A percentile compares a stretch with the other conserved stretches of the same genome.
Evolutionary conservation across 164 flowering plant genomes (phyloP).

Genomic region (Platanus orientalis): DNA sequence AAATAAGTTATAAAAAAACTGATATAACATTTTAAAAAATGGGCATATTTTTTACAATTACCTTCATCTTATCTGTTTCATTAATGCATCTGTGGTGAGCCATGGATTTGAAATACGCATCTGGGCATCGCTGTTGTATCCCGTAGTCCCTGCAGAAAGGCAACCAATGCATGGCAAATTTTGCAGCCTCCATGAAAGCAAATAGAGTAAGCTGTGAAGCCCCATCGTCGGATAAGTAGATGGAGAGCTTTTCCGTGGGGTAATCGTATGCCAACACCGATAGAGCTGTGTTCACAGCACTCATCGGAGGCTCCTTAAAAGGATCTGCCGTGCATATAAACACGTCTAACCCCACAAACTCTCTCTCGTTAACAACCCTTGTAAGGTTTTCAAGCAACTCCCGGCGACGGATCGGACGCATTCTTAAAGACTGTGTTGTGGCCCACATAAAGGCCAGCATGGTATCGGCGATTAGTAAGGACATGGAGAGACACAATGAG

Average conservation of each 20-base stretch:
- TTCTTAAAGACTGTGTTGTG: conserved; percentile 32
- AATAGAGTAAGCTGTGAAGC: conserved; percentile 55
- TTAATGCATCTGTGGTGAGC: conserved; percentile 3
- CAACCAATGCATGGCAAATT: conserved; percentile 50
- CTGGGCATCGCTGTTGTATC: conserved; percentile 35
- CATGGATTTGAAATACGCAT: conserved; percentile 29
- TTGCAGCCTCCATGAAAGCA: conserved; percentile 59
- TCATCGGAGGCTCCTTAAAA: conserved; percentile 53
- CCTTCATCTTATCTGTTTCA: conserved; percentile 40
- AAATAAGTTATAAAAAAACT: no score
- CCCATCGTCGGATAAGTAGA: conserved; percentile 64
- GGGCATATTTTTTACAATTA: no score
- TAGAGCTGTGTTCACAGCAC: conserved; percentile 47
- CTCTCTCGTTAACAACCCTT: conserved; percentile 3
- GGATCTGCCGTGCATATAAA: conserved; percentile 72
- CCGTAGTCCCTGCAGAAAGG: conserved; percentile 47
- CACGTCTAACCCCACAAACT: conserved; percentile 46
- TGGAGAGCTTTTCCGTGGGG: conserved; percentile 50
- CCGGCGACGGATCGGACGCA: conserved; percentile 28
- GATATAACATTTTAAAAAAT: no score
- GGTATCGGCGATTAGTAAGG: conserved; percentile 30
- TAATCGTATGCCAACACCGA: conserved; percentile 66
- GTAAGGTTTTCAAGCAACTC: conserved; percentile 27
- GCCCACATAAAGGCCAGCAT: no score
- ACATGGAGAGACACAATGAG: conserved; percentile 17